phyloP scores from a whole-genome alignment of 1,284 basidiomycete species.

The Puccinia sorghi region DNA sequence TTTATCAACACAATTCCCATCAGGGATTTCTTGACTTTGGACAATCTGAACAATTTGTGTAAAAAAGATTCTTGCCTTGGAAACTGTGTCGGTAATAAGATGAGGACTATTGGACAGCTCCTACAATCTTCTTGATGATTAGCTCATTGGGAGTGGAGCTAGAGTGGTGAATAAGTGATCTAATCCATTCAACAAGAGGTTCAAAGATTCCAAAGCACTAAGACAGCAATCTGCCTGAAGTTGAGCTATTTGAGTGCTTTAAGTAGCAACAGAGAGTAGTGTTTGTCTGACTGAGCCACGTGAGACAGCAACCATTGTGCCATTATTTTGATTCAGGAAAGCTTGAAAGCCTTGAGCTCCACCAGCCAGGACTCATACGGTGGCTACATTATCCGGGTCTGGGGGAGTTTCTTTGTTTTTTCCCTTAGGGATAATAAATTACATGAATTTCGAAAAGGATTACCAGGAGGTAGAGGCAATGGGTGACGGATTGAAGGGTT shows the following conservation, averaged over 20 bases:
- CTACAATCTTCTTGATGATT: slow-evolving; percentile 21
- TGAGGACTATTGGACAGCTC: slow-evolving; percentile 31
- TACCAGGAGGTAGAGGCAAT: slow-evolving; percentile 27
- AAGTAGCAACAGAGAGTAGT: background rate
- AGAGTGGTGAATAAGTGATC: background rate
- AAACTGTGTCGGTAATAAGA: slow-evolving; percentile 1
- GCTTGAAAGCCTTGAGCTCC: slow-evolving; percentile 46
- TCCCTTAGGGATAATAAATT: slow-evolving; percentile 18
- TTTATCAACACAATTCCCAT: slow-evolving; percentile 11
- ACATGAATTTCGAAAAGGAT: slow-evolving; percentile 24
- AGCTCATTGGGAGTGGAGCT: background rate
- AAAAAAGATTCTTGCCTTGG: slow-evolving; percentile 28
- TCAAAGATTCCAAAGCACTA: slow-evolving; percentile 19
- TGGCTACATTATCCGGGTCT: slow-evolving; percentile 10
- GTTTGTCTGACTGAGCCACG: slow-evolving; percentile 2
- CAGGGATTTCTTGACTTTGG: slow-evolving; percentile 27
- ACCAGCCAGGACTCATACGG: slow-evolving; percentile 23
- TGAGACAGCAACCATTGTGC: background rate
- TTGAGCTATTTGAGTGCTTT: slow-evolving; percentile 13
- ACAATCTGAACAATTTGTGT: slow-evolving; percentile 32
- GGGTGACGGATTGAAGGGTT: slow-evolving; percentile 24
- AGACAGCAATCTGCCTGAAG: slow-evolving; percentile 34
- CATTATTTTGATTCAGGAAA: slow-evolving; percentile 35
- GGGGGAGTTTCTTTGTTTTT: slow-evolving; percentile 19
- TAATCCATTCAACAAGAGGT: slow-evolving; percentile 27